A percentile compares a stretch with the other conserved stretches of the same genome.
Evolutionary conservation across 371 early-diverging fungal genomes (phyloP).

Genomic region (Mortierella sp.): DNA sequence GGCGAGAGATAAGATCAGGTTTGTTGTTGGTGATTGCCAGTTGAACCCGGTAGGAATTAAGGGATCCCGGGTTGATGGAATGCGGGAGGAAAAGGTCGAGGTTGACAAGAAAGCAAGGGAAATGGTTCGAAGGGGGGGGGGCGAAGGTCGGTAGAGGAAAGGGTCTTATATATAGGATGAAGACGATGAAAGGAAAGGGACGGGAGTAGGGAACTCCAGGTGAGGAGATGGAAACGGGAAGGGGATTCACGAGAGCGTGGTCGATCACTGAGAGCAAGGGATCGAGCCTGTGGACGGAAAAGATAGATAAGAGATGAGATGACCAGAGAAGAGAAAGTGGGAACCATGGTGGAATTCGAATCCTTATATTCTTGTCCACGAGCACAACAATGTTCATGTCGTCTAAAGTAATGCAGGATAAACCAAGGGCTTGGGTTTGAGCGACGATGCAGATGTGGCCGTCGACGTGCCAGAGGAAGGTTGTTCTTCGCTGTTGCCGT

Average conservation of each 20-base stretch:
- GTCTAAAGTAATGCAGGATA: not conserved
- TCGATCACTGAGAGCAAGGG: slow-evolving; percentile 11
- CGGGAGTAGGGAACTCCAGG: slow-evolving; percentile 2
- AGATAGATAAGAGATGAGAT: not conserved
- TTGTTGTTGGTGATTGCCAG: slow-evolving; percentile 8
- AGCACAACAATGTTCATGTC: not conserved
- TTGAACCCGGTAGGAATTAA: slow-evolving; percentile 12
- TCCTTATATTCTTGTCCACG: slow-evolving; percentile 32
- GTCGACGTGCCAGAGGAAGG: slow-evolving; percentile 12
- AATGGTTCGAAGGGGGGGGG: not conserved
- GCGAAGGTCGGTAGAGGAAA: not conserved
- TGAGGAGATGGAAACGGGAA: slow-evolving; percentile 2
- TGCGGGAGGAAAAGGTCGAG: not conserved
- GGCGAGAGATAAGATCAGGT: not conserved
- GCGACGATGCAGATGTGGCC: slow-evolving; percentile 6
- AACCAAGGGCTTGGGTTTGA: not conserved
- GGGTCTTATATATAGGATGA: not conserved
- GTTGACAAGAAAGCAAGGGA: not conserved
- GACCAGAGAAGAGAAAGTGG: slow-evolving; percentile 5
- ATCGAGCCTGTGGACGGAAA: slow-evolving; percentile 1
- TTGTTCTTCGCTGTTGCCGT: slow-evolving; percentile 13
- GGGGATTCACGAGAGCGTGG: not conserved
- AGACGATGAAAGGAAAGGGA: not conserved
- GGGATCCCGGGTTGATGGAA: slow-evolving; percentile 7
- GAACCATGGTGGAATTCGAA: slow-evolving; percentile 19